phyloP scores from a whole-genome alignment of 768 basidiomycete genomes.

The Termitomyces sp. region DNA sequence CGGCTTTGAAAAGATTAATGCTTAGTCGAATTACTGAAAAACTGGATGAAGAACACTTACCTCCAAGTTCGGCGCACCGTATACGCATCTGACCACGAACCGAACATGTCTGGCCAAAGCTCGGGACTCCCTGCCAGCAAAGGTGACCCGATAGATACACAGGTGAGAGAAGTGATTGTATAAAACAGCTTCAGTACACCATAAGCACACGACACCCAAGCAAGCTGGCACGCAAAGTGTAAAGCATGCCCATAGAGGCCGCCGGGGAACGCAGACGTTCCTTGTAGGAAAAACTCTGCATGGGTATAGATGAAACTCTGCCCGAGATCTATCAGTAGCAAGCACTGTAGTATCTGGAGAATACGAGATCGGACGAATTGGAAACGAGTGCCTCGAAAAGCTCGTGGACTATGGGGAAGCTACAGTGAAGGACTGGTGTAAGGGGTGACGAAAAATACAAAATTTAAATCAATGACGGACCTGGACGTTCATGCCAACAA shows the following conservation, averaged over 20 bases:
- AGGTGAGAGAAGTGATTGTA: slow-evolving; percentile 1
- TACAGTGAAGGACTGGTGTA: background rate
- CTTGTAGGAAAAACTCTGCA: slow-evolving; percentile 3
- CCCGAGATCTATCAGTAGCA: slow-evolving; percentile 5
- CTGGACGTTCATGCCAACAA: slow-evolving; percentile 5
- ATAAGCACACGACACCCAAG: background rate
- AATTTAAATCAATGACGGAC: background rate
- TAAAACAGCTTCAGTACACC: background rate
- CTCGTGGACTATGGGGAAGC: background rate
- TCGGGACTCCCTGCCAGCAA: slow-evolving; percentile 1
- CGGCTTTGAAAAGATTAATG: background rate
- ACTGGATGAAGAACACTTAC: background rate
- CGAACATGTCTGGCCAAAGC: slow-evolving; percentile 6
- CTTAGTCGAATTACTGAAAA: background rate
- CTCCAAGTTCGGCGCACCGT: slow-evolving; percentile 7
- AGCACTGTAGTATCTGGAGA: background rate
- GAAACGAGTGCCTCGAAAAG: background rate
- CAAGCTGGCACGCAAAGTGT: background rate
- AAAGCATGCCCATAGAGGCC: background rate
- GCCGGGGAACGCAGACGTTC: slow-evolving; percentile 1
- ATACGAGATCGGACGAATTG: slow-evolving; percentile 4
- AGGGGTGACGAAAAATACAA: background rate
- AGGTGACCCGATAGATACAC: background rate
- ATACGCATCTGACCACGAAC: slow-evolving; percentile 4
- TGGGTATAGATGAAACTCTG: slow-evolving; percentile 2